Evolutionary conservation across 2,329 filamentous ascomycete species (phyloP).

Genomic region (Colletotrichum australisinense): DNA sequence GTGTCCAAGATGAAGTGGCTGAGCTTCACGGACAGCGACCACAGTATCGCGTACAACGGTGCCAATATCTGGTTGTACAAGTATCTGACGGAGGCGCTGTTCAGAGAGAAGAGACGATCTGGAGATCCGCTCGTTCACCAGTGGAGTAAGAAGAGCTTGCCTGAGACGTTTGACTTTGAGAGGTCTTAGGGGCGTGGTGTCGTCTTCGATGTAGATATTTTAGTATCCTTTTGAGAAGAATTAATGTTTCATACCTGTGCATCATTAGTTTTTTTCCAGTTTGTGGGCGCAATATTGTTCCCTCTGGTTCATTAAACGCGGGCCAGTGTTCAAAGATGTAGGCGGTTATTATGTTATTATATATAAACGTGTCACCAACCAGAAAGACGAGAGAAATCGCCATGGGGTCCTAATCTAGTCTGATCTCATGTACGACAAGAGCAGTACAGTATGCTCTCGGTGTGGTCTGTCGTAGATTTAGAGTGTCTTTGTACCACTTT

Average conservation of each 20-base stretch:
- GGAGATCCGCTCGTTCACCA: constrained; percentile 44
- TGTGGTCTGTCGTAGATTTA: not conserved
- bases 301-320: too few relatives aligned
- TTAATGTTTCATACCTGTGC: not conserved
- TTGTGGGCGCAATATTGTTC: not conserved
- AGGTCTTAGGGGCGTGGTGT: not conserved
- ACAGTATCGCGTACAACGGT: constrained; percentile 69
- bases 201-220: not conserved
- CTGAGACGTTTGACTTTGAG: constrained; percentile 21
- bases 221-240: not conserved
- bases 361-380: too few relatives aligned
- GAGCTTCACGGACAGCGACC: constrained; percentile 74
- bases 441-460: not conserved
- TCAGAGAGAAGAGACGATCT: constrained; percentile 68
- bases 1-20: constrained; percentile 72
- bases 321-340: too few relatives aligned
- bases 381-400: not conserved
- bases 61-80: constrained; percentile 69
- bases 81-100: constrained; percentile 70
- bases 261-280: too few relatives aligned
- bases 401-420: not conserved
- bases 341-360: too few relatives aligned
- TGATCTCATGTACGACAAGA: not conserved
- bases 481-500: too few relatives aligned
- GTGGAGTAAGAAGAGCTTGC: constrained; percentile 45